Conservation (phyloP, 345 rosid species). For the Iberis pinnata region DNA sequence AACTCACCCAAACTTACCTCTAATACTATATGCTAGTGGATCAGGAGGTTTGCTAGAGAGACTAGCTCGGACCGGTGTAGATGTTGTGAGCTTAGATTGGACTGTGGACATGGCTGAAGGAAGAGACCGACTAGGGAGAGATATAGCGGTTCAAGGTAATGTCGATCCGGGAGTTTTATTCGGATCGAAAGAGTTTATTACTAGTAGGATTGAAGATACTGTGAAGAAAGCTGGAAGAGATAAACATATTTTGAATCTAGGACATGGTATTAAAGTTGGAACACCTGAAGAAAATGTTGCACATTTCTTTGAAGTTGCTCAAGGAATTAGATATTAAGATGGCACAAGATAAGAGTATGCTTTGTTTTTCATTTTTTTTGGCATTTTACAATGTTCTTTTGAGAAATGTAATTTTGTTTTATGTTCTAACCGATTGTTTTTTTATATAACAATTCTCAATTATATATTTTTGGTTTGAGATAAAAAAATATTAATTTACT, state of each 20-base stretch:
- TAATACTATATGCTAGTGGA: slow-evolving; percentile 88
- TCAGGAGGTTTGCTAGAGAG: slow-evolving; percentile 96
- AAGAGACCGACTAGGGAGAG: slow-evolving; percentile 64
- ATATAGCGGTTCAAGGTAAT: slow-evolving; percentile 88
- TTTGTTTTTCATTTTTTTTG: slow-evolving; percentile 16
- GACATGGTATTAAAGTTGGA: slow-evolving; percentile 95
- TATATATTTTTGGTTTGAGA: too few relatives aligned
- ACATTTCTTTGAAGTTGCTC: slow-evolving; percentile 85
- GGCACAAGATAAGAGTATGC: not conserved
- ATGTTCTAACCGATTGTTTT: not conserved
- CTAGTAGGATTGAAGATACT: slow-evolving; percentile 70
- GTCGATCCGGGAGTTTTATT: slow-evolving; percentile 91
- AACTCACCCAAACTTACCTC: slow-evolving; percentile 81
- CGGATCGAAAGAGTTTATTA: slow-evolving; percentile 83
- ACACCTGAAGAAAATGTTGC: slow-evolving; percentile 96
- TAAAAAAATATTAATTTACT: too few relatives aligned
- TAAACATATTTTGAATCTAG: slow-evolving; percentile 84
- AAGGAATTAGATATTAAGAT: slow-evolving; percentile 60
- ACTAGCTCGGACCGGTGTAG: slow-evolving; percentile 74
- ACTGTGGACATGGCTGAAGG: slow-evolving; percentile 99
- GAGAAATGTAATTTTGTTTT: too few relatives aligned
- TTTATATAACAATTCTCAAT: too few relatives aligned
- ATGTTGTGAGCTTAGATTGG: slow-evolving; percentile 98
- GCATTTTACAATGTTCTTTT: too few relatives aligned
- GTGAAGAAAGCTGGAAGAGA: slow-evolving; percentile 87